Evolutionary conservation across 2,329 filamentous ascomycete species (phyloP), one percentile per base, ranked within the genome.

Genomic region (Metarhizium guizhouense): DNA sequence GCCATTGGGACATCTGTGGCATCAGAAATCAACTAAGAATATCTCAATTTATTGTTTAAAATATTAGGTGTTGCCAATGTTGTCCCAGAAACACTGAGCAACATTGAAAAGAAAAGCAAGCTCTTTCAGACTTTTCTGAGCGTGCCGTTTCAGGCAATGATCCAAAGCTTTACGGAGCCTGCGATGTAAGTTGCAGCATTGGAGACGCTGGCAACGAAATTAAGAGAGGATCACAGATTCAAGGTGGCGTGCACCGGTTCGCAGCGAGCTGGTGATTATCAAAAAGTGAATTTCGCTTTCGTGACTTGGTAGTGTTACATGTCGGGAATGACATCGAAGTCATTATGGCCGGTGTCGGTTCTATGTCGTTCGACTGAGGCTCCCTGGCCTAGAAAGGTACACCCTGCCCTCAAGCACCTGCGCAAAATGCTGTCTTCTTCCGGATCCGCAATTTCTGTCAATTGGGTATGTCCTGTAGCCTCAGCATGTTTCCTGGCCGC

Each of bases 381-480:
- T 1, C 88, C 87, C 56, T 84, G 81, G 0, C 88, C 84, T 11
- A 84, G 78, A 73, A 83, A 83, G 1, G 81, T 78, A 64, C 88
- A 92, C 1, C 73, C 66, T 34, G 62, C 63, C 4, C 75, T 71
- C 58, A 90, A 88, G 68, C 93, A 97, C 63, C 78, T 84, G 56
- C 95, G 82, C 34, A 82, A 78, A 66, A 95, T 91, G 3, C 83
- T 85, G 20, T 87, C 82, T 0, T 88, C 93, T 67, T 95, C 89
- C 0, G 88, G 92, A 63, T 85, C 96, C 67, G 95, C 93, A 66
- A 81, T 75, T 62, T 80, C 79, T 58, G 71, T 79, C 69, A 87
- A 79, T 45, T 83, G 74, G 42, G 72, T 71, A 63, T 87, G 84
- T 0, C 82, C 81, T 0, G 83, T 86, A 56, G 75, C 68, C 48